Conservation (phyloP, 352 stramenopile species). For the Phytophthora hibernalis region DNA sequence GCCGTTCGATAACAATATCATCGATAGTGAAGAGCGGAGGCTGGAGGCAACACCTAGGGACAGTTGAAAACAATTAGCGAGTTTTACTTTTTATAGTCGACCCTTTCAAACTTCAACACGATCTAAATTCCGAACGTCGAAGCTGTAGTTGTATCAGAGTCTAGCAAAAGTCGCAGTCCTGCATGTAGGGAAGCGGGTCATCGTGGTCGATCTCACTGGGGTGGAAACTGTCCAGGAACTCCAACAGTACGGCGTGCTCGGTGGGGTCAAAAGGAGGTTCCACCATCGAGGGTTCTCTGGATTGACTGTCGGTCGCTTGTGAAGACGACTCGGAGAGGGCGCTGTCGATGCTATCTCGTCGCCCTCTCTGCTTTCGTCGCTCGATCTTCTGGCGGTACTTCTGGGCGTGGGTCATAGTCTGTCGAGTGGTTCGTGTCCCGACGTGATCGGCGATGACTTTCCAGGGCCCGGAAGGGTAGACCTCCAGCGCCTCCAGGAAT, state of each 20-base stretch:
- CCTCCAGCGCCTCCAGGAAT: slow-evolving; percentile 44
- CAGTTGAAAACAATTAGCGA: neutral
- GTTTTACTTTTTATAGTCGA: too few relatives aligned
- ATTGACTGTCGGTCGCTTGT: neutral
- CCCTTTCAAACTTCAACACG: slow-evolving; percentile 17
- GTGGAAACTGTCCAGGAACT: slow-evolving; percentile 36
- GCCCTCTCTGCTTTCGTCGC: slow-evolving; percentile 11
- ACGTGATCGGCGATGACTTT: slow-evolving; percentile 40
- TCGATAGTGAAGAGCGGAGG: neutral
- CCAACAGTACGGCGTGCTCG: slow-evolving; percentile 26
- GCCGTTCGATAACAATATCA: too few relatives aligned
- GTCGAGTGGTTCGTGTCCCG: slow-evolving; percentile 33
- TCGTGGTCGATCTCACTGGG: slow-evolving; percentile 28
- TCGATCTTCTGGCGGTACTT: slow-evolving; percentile 50
- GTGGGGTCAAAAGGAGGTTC: slow-evolving; percentile 15
- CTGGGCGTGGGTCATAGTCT: slow-evolving; percentile 50
- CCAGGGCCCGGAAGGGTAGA: slow-evolving; percentile 39
- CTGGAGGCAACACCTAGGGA: too few relatives aligned
- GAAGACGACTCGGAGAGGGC: slow-evolving; percentile 8
- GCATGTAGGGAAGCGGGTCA: slow-evolving; percentile 22
- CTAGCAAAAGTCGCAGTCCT: slow-evolving; percentile 7
- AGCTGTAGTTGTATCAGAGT: neutral
- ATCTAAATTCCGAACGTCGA: slow-evolving; percentile 1
- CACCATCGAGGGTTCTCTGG: slow-evolving; percentile 8
- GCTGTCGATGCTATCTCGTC: slow-evolving; percentile 14